These are phyloP conservation scores for Mucor saturninus DNA, from an alignment of 371 early-diverging fungal genomes.

Conservation along the genomic window DNA sequence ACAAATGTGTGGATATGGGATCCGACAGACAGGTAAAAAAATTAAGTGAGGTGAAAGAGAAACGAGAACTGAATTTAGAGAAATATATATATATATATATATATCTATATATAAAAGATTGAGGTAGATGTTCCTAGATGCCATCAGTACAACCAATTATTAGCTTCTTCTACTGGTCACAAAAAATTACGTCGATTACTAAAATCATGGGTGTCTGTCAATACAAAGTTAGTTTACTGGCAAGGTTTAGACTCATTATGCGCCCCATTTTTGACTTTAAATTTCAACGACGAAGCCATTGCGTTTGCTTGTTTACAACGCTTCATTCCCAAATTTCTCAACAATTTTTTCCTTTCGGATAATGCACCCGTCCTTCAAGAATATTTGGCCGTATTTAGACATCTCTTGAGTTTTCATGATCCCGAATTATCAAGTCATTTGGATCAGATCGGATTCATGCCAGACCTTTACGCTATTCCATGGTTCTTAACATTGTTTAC, in stretches of 20 bases:
- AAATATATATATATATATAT: background rate
- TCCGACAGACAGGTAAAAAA: constrained; percentile 62
- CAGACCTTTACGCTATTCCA: constrained; percentile 81
- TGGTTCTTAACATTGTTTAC: constrained; percentile 88
- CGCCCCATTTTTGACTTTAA: constrained; percentile 77
- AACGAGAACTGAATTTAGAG: background rate
- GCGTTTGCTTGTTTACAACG: constrained; percentile 71
- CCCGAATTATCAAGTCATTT: constrained; percentile 75
- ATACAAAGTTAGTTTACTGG: constrained; percentile 80
- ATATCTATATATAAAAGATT: constrained; percentile 38
- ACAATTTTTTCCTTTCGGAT: constrained; percentile 73
- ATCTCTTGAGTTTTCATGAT: constrained; percentile 74
- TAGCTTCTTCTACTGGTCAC: constrained; percentile 77
- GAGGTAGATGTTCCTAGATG: constrained; percentile 83
- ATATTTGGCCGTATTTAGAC: constrained; percentile 67
- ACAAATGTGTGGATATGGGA: constrained; percentile 60
- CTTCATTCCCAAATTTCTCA: constrained; percentile 70
- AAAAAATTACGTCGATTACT: constrained; percentile 69
- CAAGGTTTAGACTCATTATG: constrained; percentile 84
- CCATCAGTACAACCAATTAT: constrained; percentile 80
- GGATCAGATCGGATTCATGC: constrained; percentile 65
- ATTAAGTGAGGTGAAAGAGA: background rate
- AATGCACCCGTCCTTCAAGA: constrained; percentile 72
- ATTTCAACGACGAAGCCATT: constrained; percentile 75
- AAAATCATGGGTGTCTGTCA: constrained; percentile 73